Evolutionary conservation across 768 basidiomycete species (phyloP), one percentile per base, ranked within the genome.

Genomic region (Lentinula boryana): DNA sequence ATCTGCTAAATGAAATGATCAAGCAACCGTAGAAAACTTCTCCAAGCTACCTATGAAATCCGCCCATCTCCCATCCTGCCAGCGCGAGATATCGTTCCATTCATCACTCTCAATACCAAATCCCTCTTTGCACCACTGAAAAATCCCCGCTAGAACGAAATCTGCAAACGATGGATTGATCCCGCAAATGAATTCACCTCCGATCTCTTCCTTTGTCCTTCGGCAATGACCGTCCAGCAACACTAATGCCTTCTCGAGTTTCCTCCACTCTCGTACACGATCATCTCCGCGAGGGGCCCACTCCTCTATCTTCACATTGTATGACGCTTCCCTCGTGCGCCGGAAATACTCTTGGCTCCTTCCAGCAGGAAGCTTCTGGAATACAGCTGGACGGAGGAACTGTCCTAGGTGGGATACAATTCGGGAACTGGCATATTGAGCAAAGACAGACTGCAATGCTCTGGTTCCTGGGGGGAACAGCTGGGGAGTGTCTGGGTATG

Each of bases 331-430:
- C 13, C 76, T 71, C 3, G 73, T 76, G 3, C 62, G 54, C n/a
- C 69, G 56, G 63, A 76, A 81, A 63, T 75, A 78, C 3, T 58
- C 68, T 59, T 67, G 55, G 21, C 56, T 59, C 75, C 79, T 33
- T 56, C 66, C 9, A 70, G 63, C 6, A 66, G 72, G 61, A 82
- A 64, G 41, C 69, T 53, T 44, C 50, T 44, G 18, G 59, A 52
- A 33, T 63, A 66, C 4, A 58, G 16, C 32, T 70, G 69, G 27
- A 40, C 55, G 36, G 21, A 56, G 18, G 38, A 40, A 41, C 27
- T 72, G 33, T 60, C 66, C 10, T 32, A 64, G 43, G 16, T 68
- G 67, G 52, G 62, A 51, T 9, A 63, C 9, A 5, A 64, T 23
- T 1, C 27, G 21, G 1, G 55, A 12, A 18, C 60, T 56, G 1